Evolutionary conservation across 768 basidiomycete species (phyloP).

Genomic region (Mycena olivaceomarginata): DNA sequence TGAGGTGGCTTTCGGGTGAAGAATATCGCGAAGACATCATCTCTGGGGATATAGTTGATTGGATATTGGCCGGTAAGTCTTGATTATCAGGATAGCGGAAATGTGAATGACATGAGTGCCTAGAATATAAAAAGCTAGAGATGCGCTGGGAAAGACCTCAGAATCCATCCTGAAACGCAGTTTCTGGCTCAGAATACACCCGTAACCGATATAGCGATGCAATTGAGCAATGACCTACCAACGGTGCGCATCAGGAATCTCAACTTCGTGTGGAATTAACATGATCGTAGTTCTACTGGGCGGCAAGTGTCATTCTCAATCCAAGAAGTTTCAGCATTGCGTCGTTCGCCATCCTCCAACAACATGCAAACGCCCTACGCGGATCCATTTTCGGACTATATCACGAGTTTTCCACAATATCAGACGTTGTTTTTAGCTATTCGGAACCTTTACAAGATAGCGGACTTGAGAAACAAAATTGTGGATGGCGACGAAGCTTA

Average conservation of each 20-base stretch:
- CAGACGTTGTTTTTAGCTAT: slow-evolving; percentile 35
- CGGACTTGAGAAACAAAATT: slow-evolving; percentile 46
- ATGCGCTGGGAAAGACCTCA: slow-evolving; percentile 4
- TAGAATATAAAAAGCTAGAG: slow-evolving; percentile 29
- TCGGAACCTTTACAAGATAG: slow-evolving; percentile 45
- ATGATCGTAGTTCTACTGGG: slow-evolving; percentile 48
- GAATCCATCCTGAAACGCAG: background rate
- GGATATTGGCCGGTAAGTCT: slow-evolving; percentile 21
- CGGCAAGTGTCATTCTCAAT: slow-evolving; percentile 46
- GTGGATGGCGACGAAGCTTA: slow-evolving; percentile 49
- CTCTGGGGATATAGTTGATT: background rate
- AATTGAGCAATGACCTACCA: background rate
- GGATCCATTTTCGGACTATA: slow-evolving; percentile 43
- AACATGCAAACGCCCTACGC: slow-evolving; percentile 46
- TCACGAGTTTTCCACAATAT: background rate
- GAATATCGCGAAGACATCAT: slow-evolving; percentile 22
- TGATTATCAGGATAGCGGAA: background rate
- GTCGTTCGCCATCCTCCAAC: slow-evolving; percentile 53
- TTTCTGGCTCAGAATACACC: background rate
- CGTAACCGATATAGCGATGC: background rate
- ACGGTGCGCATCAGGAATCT: background rate
- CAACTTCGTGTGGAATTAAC: too few species aligned
- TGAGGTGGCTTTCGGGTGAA: background rate
- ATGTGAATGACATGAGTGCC: too few species aligned
- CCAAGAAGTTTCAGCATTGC: slow-evolving; percentile 51